Evolutionary conservation across 2,329 filamentous ascomycete genomes (phyloP).

Genomic region (Cryphonectria nitschkei): DNA sequence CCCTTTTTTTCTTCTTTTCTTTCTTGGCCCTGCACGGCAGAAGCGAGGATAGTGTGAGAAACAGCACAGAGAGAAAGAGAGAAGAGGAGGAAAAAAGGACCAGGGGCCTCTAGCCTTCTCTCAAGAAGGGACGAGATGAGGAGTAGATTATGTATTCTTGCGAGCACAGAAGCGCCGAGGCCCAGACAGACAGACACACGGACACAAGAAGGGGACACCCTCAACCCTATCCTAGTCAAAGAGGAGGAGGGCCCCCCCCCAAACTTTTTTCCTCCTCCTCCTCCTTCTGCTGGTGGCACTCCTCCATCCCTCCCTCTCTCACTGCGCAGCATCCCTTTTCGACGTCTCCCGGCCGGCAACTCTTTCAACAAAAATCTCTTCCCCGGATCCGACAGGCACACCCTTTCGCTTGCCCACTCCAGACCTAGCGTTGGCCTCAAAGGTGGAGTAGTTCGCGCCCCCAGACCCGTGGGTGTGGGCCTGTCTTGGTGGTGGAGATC

Average conservation of each 20-base stretch:
- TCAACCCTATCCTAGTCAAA: neutral
- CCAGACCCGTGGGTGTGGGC: conserved; percentile 15
- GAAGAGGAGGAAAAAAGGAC: neutral
- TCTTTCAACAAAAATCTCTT: conserved; percentile 2
- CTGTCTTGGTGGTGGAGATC: conserved; percentile 16
- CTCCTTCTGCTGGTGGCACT: too few relatives aligned
- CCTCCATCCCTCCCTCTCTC: neutral
- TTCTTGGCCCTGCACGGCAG: neutral
- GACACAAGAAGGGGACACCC: neutral
- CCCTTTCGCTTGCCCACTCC: neutral
- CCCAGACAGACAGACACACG: neutral
- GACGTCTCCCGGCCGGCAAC: conserved; percentile 18
- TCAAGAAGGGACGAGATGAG: neutral
- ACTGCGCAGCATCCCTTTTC: neutral
- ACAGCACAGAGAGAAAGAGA: neutral
- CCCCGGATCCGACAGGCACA: conserved; percentile 13
- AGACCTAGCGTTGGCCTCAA: conserved; percentile 11
- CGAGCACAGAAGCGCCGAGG: neutral
- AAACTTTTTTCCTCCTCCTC: neutral
- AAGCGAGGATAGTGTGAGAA: neutral
- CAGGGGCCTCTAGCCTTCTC: neutral
- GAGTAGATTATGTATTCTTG: conserved; percentile 1
- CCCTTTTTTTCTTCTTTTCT: neutral
- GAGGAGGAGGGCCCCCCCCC: neutral
- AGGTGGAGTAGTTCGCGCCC: conserved; percentile 16